These are phyloP conservation scores for Tagetes erecta DNA, from an alignment of 129 eudicot genomes.

Conservation along the genomic window DNA sequence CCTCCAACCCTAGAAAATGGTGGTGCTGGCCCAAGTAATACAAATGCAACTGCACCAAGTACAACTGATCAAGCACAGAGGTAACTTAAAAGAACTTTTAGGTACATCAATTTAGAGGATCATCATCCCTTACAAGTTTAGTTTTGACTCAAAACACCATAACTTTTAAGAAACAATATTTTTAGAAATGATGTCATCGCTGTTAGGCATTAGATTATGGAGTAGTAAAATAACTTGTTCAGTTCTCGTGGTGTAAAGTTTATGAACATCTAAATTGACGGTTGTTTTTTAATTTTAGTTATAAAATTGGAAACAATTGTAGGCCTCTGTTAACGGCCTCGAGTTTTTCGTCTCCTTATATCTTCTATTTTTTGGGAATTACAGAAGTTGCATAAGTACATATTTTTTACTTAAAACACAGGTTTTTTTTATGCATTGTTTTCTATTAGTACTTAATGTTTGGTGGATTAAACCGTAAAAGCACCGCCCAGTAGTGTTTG, in stretches of 20 bases:
- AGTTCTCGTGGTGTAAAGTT: slow-evolving; percentile 16
- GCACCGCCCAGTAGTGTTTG: background rate
- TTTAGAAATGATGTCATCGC: background rate
- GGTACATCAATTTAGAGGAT: slow-evolving; percentile 25
- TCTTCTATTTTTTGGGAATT: background rate
- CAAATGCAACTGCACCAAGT: slow-evolving; percentile 43
- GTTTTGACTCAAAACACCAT: slow-evolving; percentile 20
- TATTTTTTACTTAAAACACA: too few species aligned
- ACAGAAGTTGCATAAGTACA: too few species aligned
- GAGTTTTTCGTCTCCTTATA: background rate
- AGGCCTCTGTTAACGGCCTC: slow-evolving; percentile 17
- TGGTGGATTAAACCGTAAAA: background rate
- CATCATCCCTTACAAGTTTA: slow-evolving; percentile 9
- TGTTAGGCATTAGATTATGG: slow-evolving; percentile 11
- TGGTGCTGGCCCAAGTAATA: slow-evolving; percentile 57
- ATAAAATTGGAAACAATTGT: background rate
- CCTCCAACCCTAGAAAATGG: slow-evolving; percentile 73
- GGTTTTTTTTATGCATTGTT: background rate
- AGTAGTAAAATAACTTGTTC: slow-evolving; percentile 8
- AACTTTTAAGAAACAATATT: slow-evolving; percentile 3
- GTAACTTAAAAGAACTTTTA: slow-evolving; percentile 26
- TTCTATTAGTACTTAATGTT: background rate
- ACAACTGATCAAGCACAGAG: slow-evolving; percentile 61
- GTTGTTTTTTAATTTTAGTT: background rate
- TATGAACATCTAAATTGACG: background rate